These are phyloP conservation scores for Tagetes erecta DNA, from an alignment of 129 eudicot genomes.

Conservation along the genomic window DNA sequence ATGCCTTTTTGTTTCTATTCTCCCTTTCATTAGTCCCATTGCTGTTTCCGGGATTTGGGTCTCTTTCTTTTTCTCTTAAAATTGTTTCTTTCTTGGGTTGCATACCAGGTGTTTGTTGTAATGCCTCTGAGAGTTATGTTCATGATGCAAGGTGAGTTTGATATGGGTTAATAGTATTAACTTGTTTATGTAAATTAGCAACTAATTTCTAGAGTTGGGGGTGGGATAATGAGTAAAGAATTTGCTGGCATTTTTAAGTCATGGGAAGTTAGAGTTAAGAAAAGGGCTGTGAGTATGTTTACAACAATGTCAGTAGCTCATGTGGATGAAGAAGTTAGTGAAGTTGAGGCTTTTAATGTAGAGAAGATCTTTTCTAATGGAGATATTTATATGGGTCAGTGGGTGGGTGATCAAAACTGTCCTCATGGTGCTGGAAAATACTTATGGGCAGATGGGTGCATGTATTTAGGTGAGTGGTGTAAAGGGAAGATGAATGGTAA, in stretches of 20 bases:
- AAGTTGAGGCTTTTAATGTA: slow-evolving; percentile 38
- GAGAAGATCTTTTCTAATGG: slow-evolving; percentile 61
- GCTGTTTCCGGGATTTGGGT: slow-evolving; percentile 18
- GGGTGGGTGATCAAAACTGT: slow-evolving; percentile 47
- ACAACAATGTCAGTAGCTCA: slow-evolving; percentile 95
- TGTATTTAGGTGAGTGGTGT: slow-evolving; percentile 80
- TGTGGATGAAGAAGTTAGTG: slow-evolving; percentile 65
- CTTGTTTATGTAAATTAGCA: background rate
- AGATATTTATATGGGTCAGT: slow-evolving; percentile 71
- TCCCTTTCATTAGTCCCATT: slow-evolving; percentile 15
- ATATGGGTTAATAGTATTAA: slow-evolving; percentile 41
- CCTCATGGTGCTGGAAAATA: slow-evolving; percentile 84
- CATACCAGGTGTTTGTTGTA: slow-evolving; percentile 38
- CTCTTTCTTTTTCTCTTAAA: background rate
- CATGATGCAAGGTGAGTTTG: slow-evolving; percentile 45
- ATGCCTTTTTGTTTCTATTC: slow-evolving; percentile 23
- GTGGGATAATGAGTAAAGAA: slow-evolving; percentile 54
- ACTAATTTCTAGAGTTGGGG: background rate
- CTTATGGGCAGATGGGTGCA: slow-evolving; percentile 90
- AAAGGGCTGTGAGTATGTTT: slow-evolving; percentile 56
- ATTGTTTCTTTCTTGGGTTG: slow-evolving; percentile 22
- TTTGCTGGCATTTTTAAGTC: slow-evolving; percentile 55
- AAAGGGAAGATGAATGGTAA: slow-evolving; percentile 61
- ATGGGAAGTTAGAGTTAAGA: slow-evolving; percentile 58
- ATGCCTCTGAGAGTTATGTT: slow-evolving; percentile 35